Evolutionary conservation across 345 rosid species (phyloP).

Genomic region (Orychophragmus violaceus): DNA sequence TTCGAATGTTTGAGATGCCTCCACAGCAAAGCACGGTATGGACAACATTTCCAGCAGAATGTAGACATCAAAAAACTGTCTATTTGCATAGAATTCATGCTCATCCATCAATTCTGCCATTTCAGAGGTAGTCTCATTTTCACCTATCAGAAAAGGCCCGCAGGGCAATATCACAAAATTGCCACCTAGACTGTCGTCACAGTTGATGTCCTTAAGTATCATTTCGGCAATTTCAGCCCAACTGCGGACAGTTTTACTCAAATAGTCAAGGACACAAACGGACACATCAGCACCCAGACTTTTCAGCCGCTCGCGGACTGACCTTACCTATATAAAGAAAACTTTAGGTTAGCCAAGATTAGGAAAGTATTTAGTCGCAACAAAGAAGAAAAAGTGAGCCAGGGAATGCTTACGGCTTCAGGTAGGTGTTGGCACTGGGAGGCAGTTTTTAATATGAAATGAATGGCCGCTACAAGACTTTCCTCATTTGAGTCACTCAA

Average conservation of each 20-base stretch:
- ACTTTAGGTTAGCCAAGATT: not conserved
- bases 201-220: not conserved
- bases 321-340: not conserved
- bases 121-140: not conserved
- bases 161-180: not conserved
- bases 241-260: not conserved
- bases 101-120: not conserved
- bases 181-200: not conserved
- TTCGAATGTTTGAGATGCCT: not conserved
- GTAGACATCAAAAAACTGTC: not conserved
- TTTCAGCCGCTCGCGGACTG: not conserved
- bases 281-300: not conserved
- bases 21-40: not conserved
- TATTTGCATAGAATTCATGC: not conserved
- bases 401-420: not conserved
- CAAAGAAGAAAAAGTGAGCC: not conserved
- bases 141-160: not conserved
- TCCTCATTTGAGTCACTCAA: not conserved
- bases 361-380: not conserved
- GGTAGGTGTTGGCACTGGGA: not conserved
- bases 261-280: not conserved
- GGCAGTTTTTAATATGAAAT: not conserved
- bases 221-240: not conserved
- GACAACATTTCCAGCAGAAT: not conserved
- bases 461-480: not conserved